Conservation (phyloP, 2,329 filamentous ascomycete genomes). For the Phoma herbarum region DNA sequence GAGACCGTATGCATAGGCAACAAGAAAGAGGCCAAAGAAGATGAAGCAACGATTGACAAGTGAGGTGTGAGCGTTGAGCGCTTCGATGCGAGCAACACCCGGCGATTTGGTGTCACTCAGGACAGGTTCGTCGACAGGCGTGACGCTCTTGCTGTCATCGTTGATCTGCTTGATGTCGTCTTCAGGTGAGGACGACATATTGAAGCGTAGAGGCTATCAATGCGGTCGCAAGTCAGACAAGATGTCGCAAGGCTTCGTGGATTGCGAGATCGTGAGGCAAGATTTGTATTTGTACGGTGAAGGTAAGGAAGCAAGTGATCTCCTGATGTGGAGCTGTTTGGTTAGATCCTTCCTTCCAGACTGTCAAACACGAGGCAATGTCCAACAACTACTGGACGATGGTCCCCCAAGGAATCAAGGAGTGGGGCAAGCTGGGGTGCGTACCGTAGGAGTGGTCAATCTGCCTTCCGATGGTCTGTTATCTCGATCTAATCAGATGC, state of each 20-base stretch:
- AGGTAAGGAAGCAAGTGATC: slow-evolving; percentile 3
- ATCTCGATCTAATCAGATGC: slow-evolving; percentile 20
- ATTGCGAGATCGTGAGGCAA: not conserved
- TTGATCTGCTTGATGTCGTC: slow-evolving; percentile 12
- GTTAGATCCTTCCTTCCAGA: not conserved
- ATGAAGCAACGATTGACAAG: slow-evolving; percentile 62
- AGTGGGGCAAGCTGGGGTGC: slow-evolving; percentile 8
- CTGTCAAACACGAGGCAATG: slow-evolving; percentile 10
- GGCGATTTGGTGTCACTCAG: slow-evolving; percentile 50
- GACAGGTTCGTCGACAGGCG: slow-evolving; percentile 2
- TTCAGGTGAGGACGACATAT: not conserved
- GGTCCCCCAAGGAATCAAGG: slow-evolving; percentile 8
- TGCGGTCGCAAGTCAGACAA: not conserved
- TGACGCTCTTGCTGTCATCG: slow-evolving; percentile 10
- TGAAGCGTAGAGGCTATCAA: not conserved
- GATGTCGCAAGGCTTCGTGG: not conserved
- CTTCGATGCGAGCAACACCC: slow-evolving; percentile 68
- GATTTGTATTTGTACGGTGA: slow-evolving; percentile 4
- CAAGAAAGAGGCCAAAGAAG: slow-evolving; percentile 68
- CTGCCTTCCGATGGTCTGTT: not conserved
- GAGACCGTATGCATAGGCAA: slow-evolving; percentile 70
- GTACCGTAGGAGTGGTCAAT: slow-evolving; percentile 15
- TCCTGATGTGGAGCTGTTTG: slow-evolving; percentile 7
- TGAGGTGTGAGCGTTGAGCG: slow-evolving; percentile 63
- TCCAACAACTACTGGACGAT: slow-evolving; percentile 4